These are phyloP conservation scores for Thymus quinquecostatus DNA, from an alignment of 257 asterid genomes.

Conservation along the genomic window DNA sequence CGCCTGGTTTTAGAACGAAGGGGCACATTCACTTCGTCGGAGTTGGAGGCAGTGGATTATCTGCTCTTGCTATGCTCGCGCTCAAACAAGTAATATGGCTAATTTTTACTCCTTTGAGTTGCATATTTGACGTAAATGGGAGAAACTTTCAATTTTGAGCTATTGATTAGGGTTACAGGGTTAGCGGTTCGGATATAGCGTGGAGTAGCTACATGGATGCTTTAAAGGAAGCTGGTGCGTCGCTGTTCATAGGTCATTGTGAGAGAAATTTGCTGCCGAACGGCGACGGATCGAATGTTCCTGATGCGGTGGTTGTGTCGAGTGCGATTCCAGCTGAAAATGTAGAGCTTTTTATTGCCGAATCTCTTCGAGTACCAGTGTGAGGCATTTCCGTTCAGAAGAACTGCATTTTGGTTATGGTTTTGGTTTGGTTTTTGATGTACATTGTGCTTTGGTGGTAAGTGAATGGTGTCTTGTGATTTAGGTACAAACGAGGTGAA, in stretches of 20 bases:
- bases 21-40: constrained; percentile 46
- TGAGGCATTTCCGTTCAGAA: constrained; percentile 22
- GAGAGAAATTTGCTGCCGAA: constrained; percentile 32
- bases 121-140: neutral
- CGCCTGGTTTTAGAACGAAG: constrained; percentile 6
- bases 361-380: constrained; percentile 37
- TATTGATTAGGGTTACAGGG: constrained; percentile 37
- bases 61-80: constrained; percentile 52
- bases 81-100: constrained; percentile 31
- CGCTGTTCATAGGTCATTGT: constrained; percentile 40
- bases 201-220: constrained; percentile 44
- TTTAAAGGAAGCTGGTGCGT: constrained; percentile 39
- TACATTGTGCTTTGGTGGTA: neutral
- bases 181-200: constrained; percentile 47
- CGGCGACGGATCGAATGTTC: constrained; percentile 20
- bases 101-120: neutral
- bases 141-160: neutral
- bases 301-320: constrained; percentile 44
- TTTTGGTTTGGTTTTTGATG: neutral
- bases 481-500: constrained; percentile 42
- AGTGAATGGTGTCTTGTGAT: neutral
- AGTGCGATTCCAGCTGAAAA: constrained; percentile 41
- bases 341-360: constrained; percentile 44
- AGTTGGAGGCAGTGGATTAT: constrained; percentile 48
- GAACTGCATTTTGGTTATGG: neutral